A percentile compares a stretch with the other conserved stretches of the same genome.
Evolutionary conservation across 2,329 filamentous ascomycete species (phyloP).

Genomic region (Cladophialophora exuberans): DNA sequence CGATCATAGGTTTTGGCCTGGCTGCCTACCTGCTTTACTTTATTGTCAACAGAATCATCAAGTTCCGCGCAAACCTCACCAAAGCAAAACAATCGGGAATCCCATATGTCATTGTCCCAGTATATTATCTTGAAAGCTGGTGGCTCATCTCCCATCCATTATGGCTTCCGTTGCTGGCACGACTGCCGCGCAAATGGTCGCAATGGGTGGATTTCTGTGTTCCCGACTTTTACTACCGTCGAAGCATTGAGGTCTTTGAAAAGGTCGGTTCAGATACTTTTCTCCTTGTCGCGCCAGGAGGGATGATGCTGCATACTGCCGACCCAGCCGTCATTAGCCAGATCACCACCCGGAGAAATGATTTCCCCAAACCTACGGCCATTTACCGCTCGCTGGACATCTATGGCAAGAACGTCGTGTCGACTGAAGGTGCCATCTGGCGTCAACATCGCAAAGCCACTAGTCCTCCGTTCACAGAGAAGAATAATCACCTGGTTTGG

Average conservation of each 20-base stretch:
- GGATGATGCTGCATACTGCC: constrained; percentile 59
- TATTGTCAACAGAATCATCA: constrained; percentile 9
- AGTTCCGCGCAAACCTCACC: constrained; percentile 31
- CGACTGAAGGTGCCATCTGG: constrained; percentile 71
- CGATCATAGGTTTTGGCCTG: constrained; percentile 15
- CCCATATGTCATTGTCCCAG: constrained; percentile 35
- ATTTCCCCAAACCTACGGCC: constrained; percentile 70
- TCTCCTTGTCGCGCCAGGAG: constrained; percentile 63
- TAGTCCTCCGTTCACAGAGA: constrained; percentile 74
- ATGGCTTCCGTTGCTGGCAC: constrained; percentile 49
- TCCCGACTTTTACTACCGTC: constrained; percentile 33
- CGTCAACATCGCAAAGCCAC: constrained; percentile 73
- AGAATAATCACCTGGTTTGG: constrained; percentile 71
- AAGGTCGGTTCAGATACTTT: constrained; percentile 64
- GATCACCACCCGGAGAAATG: constrained; percentile 67
- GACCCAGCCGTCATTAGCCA: constrained; percentile 69
- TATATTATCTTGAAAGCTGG: constrained; percentile 43
- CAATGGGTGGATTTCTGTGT: constrained; percentile 48
- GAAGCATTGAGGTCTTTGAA: constrained; percentile 55
- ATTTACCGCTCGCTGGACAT: constrained; percentile 63
- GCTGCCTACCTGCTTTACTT: constrained; percentile 17
- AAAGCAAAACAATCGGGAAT: constrained; percentile 37
- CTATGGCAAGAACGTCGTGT: constrained; percentile 73
- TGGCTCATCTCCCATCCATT: constrained; percentile 52
- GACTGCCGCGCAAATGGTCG: constrained; percentile 46